Evolutionary conservation across 164 flowering plant species (phyloP), one percentile per base, ranked within the genome.

Genomic region (Chimonanthus praecox): DNA sequence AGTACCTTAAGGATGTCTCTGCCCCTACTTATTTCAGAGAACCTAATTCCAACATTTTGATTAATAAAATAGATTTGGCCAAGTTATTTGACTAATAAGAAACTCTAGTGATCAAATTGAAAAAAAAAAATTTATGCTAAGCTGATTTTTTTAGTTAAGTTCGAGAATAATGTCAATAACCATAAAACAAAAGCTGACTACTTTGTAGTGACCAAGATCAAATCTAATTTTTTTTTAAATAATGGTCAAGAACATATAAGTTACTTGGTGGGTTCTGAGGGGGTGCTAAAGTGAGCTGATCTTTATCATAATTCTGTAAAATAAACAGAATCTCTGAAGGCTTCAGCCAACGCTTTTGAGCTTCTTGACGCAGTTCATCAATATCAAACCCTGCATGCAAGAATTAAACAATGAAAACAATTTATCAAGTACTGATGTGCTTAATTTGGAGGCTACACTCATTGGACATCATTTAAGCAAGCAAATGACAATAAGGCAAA

Each of bases 261-360:
- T 83, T 85, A 92, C 96, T 83, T 4, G 82, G 71, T 58, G 97
- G 97, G 74, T 81, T 82, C 67, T 85, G 84, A 69, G 89, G 89
- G 3, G 88, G 72, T 80, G 86, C 79, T 60, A 78, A 78, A 4
- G 85, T 85, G 47, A 92, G 74, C 68, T 85, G 76, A 74, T 82
- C 81, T 60, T 77, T 79, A 58, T 87, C 89, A 71, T 88, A 82
- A 78, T 88, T 90, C 71, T 89, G 90, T 63, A 92, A 78, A 72
- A 92, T 87, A 68, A 77, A 90, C 47, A 78, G 80, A 67, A 92
- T 90, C 75, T 92, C 97, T 46, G 87, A 86, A 21, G 97, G 94
- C 82, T 88, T 92, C 84, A 92, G 78, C 97, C 97, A 92, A 15
- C 97, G 89, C 18, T 44, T 67, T 72, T 81, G 82, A 69, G 97